Conservation (phyloP, 2,329 filamentous ascomycete species). For the Purpureocillium takamizusanense region DNA sequence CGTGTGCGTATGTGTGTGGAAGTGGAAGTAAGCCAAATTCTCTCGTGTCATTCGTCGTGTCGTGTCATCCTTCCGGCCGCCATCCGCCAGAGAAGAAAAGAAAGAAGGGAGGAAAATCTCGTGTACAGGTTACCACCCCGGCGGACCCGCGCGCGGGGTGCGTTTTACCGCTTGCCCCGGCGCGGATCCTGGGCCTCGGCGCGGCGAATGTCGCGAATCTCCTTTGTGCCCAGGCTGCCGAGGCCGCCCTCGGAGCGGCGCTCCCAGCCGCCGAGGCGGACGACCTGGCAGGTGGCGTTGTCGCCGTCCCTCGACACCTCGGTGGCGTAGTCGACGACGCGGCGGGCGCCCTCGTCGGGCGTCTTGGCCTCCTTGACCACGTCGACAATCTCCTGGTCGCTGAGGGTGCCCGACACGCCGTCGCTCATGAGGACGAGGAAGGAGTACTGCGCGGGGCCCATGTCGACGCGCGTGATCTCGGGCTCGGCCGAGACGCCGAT, state of each 20-base stretch:
- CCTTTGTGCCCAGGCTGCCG: conserved; percentile 84
- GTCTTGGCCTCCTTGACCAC: conserved; percentile 89
- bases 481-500: conserved; percentile 93
- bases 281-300: conserved; percentile 60
- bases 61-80: too few species aligned
- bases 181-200: conserved; percentile 77
- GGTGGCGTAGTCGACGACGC: conserved; percentile 78
- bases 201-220: conserved; percentile 76
- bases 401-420: conserved; percentile 76
- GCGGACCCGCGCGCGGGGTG: too few species aligned
- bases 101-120: too few species aligned
- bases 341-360: conserved; percentile 72
- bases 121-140: too few species aligned
- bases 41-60: too few species aligned
- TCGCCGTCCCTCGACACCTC: conserved; percentile 65
- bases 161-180: conserved; percentile 48
- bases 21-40: too few species aligned
- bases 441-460: conserved; percentile 74
- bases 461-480: conserved; percentile 70
- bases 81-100: too few species aligned
- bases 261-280: conserved; percentile 62
- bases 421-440: conserved; percentile 87
- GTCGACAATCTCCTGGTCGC: conserved; percentile 93
- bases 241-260: conserved; percentile 72
- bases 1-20: too few species aligned